A percentile compares a stretch with the other conserved stretches of the same genome.
Evolutionary conservation across 768 basidiomycete species (phyloP).

Genomic region (Clathrus columnatus): DNA sequence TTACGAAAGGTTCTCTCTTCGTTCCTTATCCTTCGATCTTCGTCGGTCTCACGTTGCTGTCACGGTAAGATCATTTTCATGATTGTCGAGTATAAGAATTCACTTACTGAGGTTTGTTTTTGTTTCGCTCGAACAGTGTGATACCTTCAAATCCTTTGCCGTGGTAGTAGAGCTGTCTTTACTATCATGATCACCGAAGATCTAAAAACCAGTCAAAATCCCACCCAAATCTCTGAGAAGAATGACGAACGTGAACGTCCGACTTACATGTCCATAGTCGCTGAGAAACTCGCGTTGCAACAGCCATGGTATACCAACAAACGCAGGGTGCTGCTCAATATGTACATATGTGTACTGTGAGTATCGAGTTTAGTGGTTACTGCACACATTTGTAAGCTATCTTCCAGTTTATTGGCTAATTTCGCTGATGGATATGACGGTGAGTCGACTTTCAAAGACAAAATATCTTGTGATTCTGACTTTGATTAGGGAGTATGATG

Average conservation of each 20-base stretch:
- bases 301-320: constrained; percentile 6
- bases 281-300: background rate
- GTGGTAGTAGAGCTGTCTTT: constrained; percentile 4
- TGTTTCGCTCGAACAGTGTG: background rate
- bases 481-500: constrained; percentile 28
- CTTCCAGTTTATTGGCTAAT: constrained; percentile 5
- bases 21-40: background rate
- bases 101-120: background rate
- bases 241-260: background rate
- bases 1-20: too few species aligned
- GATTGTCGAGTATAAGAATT: background rate
- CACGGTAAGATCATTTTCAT: background rate
- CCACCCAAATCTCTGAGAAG: background rate
- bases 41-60: constrained; percentile 9
- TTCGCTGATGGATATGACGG: constrained; percentile 27
- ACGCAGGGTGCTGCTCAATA: constrained; percentile 2
- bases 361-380: background rate
- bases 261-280: constrained; percentile 2
- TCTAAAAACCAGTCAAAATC: background rate
- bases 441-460: background rate
- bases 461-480: background rate
- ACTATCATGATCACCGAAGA: background rate
- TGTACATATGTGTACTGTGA: constrained; percentile 7
- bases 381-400: background rate
- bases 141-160: background rate